Percentiles rank a stretch among this genome's conserved stretches.
Conservation (phyloP, 305 asterid species). For the Solanum hybrid region DNA sequence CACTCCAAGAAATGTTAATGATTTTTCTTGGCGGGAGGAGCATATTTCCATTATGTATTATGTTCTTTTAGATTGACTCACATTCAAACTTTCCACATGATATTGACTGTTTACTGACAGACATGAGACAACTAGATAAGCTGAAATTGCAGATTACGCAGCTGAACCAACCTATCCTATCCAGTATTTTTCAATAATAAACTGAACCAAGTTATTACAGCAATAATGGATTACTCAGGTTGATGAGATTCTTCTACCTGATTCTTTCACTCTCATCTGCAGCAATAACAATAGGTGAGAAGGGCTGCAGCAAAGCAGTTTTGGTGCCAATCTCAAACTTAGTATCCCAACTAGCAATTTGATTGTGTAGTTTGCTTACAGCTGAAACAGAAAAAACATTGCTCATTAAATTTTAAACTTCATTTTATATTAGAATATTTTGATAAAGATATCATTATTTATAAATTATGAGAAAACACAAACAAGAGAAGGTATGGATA, state of each 20-base stretch:
- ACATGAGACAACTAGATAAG: background rate
- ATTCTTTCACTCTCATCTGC: constrained; percentile 90
- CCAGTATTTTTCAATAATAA: background rate
- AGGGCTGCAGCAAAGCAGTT: constrained; percentile 84
- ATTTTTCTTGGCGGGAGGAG: background rate
- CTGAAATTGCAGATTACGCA: background rate
- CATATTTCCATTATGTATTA: background rate
- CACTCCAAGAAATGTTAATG: background rate
- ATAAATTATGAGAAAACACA: background rate
- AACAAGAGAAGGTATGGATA: background rate
- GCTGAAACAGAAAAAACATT: constrained; percentile 40
- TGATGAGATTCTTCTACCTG: constrained; percentile 44
- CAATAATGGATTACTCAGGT: background rate
- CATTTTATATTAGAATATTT: background rate
- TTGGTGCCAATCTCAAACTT: constrained; percentile 84
- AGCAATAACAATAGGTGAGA: constrained; percentile 89
- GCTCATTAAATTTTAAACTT: background rate
- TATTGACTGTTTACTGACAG: background rate
- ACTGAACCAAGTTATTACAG: background rate
- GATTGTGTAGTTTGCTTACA: constrained; percentile 73
- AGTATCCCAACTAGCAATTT: constrained; percentile 98
- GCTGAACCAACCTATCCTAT: background rate
- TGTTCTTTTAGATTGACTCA: background rate
- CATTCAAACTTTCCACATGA: background rate
- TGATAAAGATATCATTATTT: background rate